Evolutionary conservation across 306 rosid genomes (phyloP), one percentile per base, ranked within the genome.

Genomic region (Gastrolobium villosum): DNA sequence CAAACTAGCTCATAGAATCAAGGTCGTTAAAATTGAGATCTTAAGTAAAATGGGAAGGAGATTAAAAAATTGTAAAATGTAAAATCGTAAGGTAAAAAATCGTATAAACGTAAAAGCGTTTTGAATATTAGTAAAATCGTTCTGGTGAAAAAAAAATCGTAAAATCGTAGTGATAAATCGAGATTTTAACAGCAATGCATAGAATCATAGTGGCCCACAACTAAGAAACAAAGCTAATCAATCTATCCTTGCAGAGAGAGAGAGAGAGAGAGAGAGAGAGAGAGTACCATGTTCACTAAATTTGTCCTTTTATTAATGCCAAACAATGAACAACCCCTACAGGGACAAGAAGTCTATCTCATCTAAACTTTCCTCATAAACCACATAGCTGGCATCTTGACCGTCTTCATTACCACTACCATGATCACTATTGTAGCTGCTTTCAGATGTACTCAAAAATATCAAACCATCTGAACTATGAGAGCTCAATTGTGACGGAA

Each of bases 391-490:
- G 46, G 83, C 83, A 67, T 92, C 96, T 75, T 79, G 92, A 49
- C 88, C 92, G 74, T 92, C 96, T 83, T 92, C 97, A 28, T 92
- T 92, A 54, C 97, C 97, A 76, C 97, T 90, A 46, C 96, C 97
- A 49, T 89, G 96, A 60, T 92, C 97, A 39, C 92, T 90, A 71
- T 88, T 92, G 80, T 92, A 90, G 87, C 97, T 92, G 85, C 96
- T 86, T 80, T 89, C 97, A 10, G 97, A 92, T 48, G 92, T 86
- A 75, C 97, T 90, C 86, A 86, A 77, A 79, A 88, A 86, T 83
- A 89, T 74, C 35, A 89, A 88, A 32, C 87, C 88, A 81, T 90
- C 94, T 40, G 96, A 90, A 35, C 86, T 71, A 41, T 85, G 92
- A 77, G 85, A 75, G 86, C 94, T 90, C 84, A 87, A 62, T 76